Conservation (phyloP, 345 rosid species). For the Hibiscus trionum region DNA sequence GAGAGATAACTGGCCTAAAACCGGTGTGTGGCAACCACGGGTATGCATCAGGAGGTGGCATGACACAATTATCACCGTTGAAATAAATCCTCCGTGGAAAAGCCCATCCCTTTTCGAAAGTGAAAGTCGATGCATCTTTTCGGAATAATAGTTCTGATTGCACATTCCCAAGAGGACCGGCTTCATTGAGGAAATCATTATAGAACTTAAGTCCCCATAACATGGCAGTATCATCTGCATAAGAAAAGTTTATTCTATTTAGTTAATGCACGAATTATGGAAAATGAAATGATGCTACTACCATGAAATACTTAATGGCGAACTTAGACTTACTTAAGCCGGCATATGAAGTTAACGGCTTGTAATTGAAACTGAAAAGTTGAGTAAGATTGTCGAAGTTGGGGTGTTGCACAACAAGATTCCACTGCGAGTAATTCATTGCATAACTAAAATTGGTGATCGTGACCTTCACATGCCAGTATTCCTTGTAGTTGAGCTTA, state of each 20-base stretch:
- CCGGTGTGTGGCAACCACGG: slow-evolving; percentile 70
- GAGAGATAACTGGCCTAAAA: slow-evolving; percentile 25
- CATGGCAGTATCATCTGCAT: slow-evolving; percentile 86
- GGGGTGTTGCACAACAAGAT: slow-evolving; percentile 80
- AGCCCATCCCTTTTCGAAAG: slow-evolving; percentile 92
- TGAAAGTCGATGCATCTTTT: slow-evolving; percentile 60
- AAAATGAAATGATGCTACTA: background rate
- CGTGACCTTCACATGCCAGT: slow-evolving; percentile 88
- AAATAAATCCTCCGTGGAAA: slow-evolving; percentile 78
- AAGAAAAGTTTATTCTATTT: background rate
- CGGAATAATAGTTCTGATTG: slow-evolving; percentile 79
- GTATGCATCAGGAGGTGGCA: slow-evolving; percentile 87
- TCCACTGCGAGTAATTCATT: slow-evolving; percentile 81
- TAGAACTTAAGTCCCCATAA: slow-evolving; percentile 79
- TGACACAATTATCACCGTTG: slow-evolving; percentile 83
- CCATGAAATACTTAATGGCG: background rate
- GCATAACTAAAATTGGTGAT: slow-evolving; percentile 74
- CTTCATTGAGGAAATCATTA: slow-evolving; percentile 75
- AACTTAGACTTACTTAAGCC: slow-evolving; percentile 51
- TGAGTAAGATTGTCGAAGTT: slow-evolving; percentile 73
- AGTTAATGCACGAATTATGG: background rate
- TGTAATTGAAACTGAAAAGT: slow-evolving; percentile 67
- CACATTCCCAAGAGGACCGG: slow-evolving; percentile 75
- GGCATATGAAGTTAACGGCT: slow-evolving; percentile 62
- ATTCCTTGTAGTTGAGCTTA: slow-evolving; percentile 77